phyloP scores from a whole-genome alignment of 495 filamentous ascomycete species.

The Jackrogersella minutella region DNA sequence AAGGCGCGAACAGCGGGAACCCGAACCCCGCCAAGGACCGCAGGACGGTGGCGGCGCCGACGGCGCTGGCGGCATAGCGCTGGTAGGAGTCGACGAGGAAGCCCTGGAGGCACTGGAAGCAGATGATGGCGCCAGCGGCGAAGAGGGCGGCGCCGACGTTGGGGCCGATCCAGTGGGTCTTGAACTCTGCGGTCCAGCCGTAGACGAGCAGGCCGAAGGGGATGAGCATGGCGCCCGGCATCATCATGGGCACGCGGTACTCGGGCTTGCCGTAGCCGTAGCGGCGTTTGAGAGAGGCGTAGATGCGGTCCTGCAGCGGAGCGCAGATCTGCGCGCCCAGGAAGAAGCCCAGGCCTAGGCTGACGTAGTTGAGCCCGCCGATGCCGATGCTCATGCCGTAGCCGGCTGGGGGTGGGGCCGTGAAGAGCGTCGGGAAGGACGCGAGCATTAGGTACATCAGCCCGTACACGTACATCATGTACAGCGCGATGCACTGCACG shows the following conservation, averaged over 20 bases:
- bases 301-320: slow-evolving; percentile 69
- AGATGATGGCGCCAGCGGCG: slow-evolving; percentile 65
- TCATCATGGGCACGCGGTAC: slow-evolving; percentile 70
- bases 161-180: slow-evolving; percentile 74
- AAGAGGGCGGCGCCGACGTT: slow-evolving; percentile 74
- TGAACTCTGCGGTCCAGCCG: slow-evolving; percentile 71
- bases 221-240: slow-evolving; percentile 63
- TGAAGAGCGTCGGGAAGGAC: slow-evolving; percentile 73
- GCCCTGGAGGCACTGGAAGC: slow-evolving; percentile 75
- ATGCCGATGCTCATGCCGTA: slow-evolving; percentile 70
- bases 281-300: slow-evolving; percentile 65
- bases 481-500: slow-evolving; percentile 58
- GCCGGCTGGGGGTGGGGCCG: slow-evolving; percentile 40
- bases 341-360: slow-evolving; percentile 74
- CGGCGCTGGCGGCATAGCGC: slow-evolving; percentile 74
- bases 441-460: slow-evolving; percentile 76
- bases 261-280: slow-evolving; percentile 67
- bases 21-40: slow-evolving; percentile 74
- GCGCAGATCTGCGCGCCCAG: slow-evolving; percentile 69
- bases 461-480: slow-evolving; percentile 72
- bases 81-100: slow-evolving; percentile 83
- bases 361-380: slow-evolving; percentile 74
- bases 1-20: slow-evolving; percentile 79
- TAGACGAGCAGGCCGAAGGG: slow-evolving; percentile 75
- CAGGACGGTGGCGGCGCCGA: slow-evolving; percentile 72